Base-by-base conservation (phyloP, 2,329 filamentous ascomycete genomes). In the Dactylella cylindrospora region DNA sequence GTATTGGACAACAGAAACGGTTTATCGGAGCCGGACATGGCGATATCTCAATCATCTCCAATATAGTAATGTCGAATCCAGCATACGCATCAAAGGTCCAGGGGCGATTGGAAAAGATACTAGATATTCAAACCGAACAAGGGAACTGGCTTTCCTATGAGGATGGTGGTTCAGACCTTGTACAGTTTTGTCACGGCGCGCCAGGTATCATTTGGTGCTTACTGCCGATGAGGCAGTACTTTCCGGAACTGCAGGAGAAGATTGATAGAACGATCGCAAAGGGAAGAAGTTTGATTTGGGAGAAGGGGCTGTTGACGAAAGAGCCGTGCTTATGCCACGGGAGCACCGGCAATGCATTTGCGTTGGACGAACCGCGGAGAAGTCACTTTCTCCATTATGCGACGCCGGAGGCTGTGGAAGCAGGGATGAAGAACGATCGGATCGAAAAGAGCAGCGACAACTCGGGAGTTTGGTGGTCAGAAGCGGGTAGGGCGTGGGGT, bases 151-250 rank as follows among this genome's bases (percentile, higher is more conserved):
- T 81, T 0, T 78, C 78, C 5, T 79, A 76, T 39, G 75, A 79
- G 7, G 76, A 68, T 4, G 75, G 73, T 39, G 74, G 76, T 62
- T 72, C 65, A 9, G 66, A 75, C 33, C 73, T 83, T 5, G 78
- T 86, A 5, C 83, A 86, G 68, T 83, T 84, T 71, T 86, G 83
- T 68, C 84, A 86, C 67, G 84, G 84, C 2, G 81, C 81, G 0
- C 80, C 84, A 2, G 84, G 84, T 0, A 78, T 85, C 17, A 72
- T 85, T 6, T 72, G 79, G 25, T 83, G 81, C 4, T 74, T 87
- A 6, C 67, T 77, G 3, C 78, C 79, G 1, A 75, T 86, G 45
- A 74, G 75, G 43, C 74, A 76, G 5, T 75, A 79, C 69, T 85
- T 84, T 59, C 78, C 81, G 0, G 73, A 73, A 1, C 72, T 85